phyloP scores from a whole-genome alignment of 352 stramenopile species.

The Phytophthora uliginosa region DNA sequence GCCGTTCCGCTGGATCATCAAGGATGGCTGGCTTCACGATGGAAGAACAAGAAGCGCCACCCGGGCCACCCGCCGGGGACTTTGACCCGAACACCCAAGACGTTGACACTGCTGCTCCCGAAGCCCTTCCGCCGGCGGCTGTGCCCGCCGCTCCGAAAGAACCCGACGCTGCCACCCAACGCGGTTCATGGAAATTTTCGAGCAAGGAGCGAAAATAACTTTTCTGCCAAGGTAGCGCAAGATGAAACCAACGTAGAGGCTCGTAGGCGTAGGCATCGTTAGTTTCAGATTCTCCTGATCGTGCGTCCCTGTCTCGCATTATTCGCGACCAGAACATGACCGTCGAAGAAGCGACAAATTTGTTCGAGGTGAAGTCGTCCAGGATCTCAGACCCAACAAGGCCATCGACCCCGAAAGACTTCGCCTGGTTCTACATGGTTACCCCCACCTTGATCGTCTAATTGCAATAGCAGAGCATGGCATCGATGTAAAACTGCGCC shows the following conservation, averaged over 20 bases:
- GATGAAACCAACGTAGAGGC: not conserved
- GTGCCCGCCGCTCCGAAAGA: too few relatives aligned
- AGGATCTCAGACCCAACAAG: slow-evolving; percentile 17
- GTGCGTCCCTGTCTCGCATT: not conserved
- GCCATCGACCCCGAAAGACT: slow-evolving; percentile 4
- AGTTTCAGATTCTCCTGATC: not conserved
- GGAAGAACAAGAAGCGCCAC: too few relatives aligned
- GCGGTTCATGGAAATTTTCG: not conserved
- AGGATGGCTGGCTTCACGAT: too few relatives aligned
- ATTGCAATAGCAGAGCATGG: slow-evolving; percentile 11
- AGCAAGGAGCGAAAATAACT: not conserved
- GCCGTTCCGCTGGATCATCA: too few relatives aligned
- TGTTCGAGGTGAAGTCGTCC: too few relatives aligned
- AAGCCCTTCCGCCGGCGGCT: too few relatives aligned
- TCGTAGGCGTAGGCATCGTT: not conserved
- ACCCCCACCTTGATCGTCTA: slow-evolving; percentile 1
- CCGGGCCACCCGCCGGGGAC: too few relatives aligned
- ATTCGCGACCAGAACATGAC: slow-evolving; percentile 3
- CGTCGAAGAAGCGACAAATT: too few relatives aligned
- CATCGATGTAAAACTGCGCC: not conserved
- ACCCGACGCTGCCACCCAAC: not conserved
- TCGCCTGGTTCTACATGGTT: not conserved
- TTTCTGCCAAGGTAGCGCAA: not conserved
- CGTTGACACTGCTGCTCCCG: too few relatives aligned
- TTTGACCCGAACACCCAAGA: too few relatives aligned